A percentile compares a stretch with the other conserved stretches of the same genome.
Evolutionary conservation across 2,329 filamentous ascomycete species (phyloP).

Genomic region (Neonectria ditissima): DNA sequence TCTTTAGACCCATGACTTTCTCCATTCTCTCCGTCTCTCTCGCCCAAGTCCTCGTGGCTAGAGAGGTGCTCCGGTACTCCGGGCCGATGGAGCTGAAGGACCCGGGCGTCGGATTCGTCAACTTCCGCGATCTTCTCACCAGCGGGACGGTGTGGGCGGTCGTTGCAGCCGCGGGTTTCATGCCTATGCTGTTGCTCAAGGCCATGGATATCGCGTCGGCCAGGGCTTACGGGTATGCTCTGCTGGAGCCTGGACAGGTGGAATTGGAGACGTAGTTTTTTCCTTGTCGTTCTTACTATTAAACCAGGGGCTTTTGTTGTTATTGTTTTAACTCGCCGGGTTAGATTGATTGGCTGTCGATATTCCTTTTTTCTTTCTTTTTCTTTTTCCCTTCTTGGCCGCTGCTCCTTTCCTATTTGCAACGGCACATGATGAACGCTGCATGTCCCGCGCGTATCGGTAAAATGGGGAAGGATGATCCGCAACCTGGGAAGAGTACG

Average conservation of each 20-base stretch:
- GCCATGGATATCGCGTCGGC: conserved; percentile 13
- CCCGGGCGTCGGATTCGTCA: conserved; percentile 34
- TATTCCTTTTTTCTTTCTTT: not conserved
- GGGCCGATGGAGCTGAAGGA: conserved; percentile 7
- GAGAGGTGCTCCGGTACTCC: conserved; percentile 27
- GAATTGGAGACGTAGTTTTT: not conserved
- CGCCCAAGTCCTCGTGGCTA: conserved; percentile 29
- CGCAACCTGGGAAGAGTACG: not conserved
- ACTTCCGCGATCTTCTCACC: conserved; percentile 33
- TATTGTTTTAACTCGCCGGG: not conserved
- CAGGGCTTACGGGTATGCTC: not conserved
- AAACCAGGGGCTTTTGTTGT: too few relatives aligned
- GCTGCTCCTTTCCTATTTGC: conserved; percentile 3
- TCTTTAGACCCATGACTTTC: conserved; percentile 15
- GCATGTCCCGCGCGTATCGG: conserved; percentile 12
- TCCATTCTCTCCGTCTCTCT: conserved; percentile 21
- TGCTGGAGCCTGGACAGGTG: not conserved
- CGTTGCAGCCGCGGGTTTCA: conserved; percentile 16
- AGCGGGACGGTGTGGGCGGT: conserved; percentile 34
- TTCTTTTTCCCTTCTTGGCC: not conserved
- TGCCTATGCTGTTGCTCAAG: conserved; percentile 32
- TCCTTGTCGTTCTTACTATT: too few relatives aligned
- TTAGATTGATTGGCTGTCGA: not conserved
- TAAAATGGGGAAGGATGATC: conserved; percentile 21
- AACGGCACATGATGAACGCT: conserved; percentile 13